These are phyloP conservation scores for Hemerocallis citrina DNA, from an alignment of 106 monocot genomes.

Conservation along the genomic window DNA sequence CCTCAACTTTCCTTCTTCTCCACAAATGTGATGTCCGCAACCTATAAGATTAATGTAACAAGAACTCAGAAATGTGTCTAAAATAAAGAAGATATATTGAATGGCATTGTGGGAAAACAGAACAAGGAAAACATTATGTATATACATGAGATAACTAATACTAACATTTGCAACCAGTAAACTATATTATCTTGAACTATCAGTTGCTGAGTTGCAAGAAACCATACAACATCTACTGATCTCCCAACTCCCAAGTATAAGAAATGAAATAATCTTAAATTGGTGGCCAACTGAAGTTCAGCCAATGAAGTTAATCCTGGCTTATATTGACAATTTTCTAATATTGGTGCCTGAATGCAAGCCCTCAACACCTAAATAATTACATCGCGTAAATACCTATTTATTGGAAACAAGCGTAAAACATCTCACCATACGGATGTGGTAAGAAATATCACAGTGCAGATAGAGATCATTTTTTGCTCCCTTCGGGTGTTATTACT, in stretches of 20 bases:
- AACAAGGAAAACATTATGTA: too few species aligned
- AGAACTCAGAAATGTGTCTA: neutral
- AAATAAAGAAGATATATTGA: neutral
- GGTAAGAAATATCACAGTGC: neutral
- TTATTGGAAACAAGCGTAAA: neutral
- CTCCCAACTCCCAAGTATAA: too few species aligned
- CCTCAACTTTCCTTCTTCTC: slow-evolving; percentile 55
- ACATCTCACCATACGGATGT: neutral
- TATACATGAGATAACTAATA: neutral
- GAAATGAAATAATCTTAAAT: neutral
- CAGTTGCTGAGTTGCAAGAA: too few species aligned
- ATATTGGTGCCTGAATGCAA: neutral
- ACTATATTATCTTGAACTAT: neutral
- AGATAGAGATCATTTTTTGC: neutral
- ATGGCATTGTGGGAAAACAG: neutral
- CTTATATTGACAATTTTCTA: neutral
- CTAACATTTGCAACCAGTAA: neutral
- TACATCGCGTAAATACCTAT: neutral
- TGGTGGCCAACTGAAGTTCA: neutral
- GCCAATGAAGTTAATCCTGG: neutral
- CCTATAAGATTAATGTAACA: slow-evolving; percentile 10
- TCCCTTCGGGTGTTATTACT: neutral
- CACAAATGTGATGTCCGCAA: slow-evolving; percentile 30
- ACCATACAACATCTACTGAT: neutral
- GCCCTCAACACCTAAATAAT: neutral